Conservation (phyloP, 129 eudicot genomes). For the Mikania micrantha region DNA sequence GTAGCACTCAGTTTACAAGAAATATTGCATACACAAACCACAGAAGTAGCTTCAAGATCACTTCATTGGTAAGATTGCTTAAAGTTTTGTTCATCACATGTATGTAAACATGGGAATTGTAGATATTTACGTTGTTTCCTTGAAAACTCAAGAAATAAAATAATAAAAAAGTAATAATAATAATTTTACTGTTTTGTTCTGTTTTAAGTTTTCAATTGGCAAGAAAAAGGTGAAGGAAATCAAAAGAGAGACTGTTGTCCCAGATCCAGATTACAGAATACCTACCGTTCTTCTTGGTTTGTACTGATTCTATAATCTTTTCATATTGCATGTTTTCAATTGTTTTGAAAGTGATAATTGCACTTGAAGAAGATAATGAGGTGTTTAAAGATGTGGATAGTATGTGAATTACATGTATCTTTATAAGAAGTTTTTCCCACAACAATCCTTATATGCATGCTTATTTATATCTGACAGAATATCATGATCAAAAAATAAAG, state of each 20-base stretch:
- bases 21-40: constrained; percentile 8
- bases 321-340: neutral
- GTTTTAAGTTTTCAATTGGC: constrained; percentile 30
- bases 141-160: neutral
- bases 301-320: constrained; percentile 17
- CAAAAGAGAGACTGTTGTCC: constrained; percentile 60
- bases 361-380: neutral
- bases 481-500: too few species aligned
- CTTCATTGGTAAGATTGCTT: constrained; percentile 44
- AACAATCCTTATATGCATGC: neutral
- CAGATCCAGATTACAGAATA: constrained; percentile 88
- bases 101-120: neutral
- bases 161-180: neutral
- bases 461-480: neutral
- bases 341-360: neutral
- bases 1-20: constrained; percentile 18
- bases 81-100: neutral
- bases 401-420: neutral
- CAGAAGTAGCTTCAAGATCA: constrained; percentile 34
- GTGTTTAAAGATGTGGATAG: neutral
- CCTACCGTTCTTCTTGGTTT: constrained; percentile 83
- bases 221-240: constrained; percentile 56
- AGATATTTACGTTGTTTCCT: neutral
- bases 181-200: neutral
- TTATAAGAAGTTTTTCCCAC: neutral